phyloP scores from a whole-genome alignment of 179 eudicot species.

The Silene vulgaris region DNA sequence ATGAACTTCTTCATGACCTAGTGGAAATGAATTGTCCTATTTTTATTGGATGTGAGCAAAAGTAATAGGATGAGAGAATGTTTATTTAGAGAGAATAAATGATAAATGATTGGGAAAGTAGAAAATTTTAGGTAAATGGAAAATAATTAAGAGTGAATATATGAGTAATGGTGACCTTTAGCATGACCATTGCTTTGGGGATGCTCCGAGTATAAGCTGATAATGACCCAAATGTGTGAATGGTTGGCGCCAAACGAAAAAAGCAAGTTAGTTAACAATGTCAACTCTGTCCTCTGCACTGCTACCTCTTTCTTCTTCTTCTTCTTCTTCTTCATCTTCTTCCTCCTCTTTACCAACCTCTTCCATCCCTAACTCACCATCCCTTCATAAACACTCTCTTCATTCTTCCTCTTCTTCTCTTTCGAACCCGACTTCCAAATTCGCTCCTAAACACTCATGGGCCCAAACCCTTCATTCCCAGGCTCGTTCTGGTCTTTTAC shows the following conservation, averaged over 20 bases:
- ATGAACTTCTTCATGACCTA: too few species aligned
- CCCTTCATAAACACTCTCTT: background rate
- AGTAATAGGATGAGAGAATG: too few species aligned
- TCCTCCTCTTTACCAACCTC: background rate
- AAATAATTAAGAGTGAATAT: too few species aligned
- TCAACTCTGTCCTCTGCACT: background rate
- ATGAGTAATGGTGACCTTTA: too few species aligned
- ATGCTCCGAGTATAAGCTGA: too few species aligned
- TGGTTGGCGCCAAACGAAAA: constrained; percentile 8
- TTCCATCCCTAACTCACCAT: background rate
- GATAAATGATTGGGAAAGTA: too few species aligned
- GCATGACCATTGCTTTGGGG: too few species aligned
- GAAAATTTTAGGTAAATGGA: too few species aligned
- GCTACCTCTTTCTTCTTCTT: background rate
- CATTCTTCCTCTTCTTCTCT: background rate
- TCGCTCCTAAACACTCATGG: constrained; percentile 46
- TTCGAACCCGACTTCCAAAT: constrained; percentile 36
- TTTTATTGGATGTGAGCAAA: too few species aligned
- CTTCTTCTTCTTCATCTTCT: background rate
- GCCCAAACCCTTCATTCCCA: constrained; percentile 57
- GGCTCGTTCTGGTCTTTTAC: constrained; percentile 46
- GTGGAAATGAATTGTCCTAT: too few species aligned
- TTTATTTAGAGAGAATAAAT: too few species aligned
- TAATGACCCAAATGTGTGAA: too few species aligned
- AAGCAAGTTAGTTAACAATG: constrained; percentile 12